Evolutionary conservation across 202 grass and related monocot genomes (phyloP).

Genomic region (Zoysia matrella): DNA sequence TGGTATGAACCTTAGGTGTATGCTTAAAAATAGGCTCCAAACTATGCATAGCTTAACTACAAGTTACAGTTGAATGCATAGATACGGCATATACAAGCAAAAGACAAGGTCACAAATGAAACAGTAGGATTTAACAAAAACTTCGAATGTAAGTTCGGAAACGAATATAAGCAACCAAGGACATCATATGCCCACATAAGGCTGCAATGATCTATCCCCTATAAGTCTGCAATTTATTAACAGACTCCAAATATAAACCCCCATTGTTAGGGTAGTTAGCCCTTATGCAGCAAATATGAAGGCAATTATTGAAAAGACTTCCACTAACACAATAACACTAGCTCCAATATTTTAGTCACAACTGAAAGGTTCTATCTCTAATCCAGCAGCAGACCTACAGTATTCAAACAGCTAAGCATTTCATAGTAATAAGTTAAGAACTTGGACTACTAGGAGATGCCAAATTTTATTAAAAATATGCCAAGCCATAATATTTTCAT

Average conservation of each 20-base stretch:
- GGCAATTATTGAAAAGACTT: constrained; percentile 7
- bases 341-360: background rate
- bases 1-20: background rate
- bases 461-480: constrained; percentile 21
- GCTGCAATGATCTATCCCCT: background rate
- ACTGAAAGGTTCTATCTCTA: background rate
- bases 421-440: background rate
- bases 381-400: background rate
- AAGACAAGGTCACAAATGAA: background rate
- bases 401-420: constrained; percentile 37
- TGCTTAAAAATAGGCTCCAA: background rate
- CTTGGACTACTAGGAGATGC: background rate
- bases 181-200: background rate
- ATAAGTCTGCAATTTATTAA: background rate
- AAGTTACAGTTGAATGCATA: background rate
- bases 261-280: background rate
- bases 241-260: background rate
- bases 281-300: background rate
- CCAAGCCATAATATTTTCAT: background rate
- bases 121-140: constrained; percentile 2
- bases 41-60: constrained; percentile 1
- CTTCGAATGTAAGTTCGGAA: constrained; percentile 3
- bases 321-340: background rate
- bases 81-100: constrained; percentile 7
- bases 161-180: background rate